Percentiles rank a stretch among this genome's conserved stretches.
Conservation (phyloP, 202 grass and related monocot genomes). For the Schoenoplectus triqueter region DNA sequence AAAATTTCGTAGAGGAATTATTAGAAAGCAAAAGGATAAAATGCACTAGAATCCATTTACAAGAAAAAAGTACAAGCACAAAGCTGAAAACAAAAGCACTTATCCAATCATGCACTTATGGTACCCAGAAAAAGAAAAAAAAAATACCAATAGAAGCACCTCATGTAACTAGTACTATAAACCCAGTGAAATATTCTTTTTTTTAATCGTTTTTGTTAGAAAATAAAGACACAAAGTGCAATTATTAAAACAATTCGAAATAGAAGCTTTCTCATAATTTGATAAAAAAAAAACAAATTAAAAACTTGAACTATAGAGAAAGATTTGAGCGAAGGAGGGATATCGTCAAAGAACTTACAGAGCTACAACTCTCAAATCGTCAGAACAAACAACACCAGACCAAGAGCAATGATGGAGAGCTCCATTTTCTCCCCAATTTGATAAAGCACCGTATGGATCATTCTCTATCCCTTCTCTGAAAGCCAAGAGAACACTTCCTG, state of each 20-base stretch:
- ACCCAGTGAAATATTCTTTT: no score
- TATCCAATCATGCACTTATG: neutral
- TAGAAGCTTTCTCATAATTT: neutral
- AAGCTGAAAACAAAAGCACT: neutral
- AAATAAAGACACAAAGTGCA: neutral
- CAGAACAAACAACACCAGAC: conserved; percentile 49
- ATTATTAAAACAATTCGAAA: neutral
- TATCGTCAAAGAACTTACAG: conserved; percentile 53
- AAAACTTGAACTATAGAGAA: conserved; percentile 1
- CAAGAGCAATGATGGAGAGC: conserved; percentile 44
- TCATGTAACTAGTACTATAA: neutral
- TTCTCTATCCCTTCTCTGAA: conserved; percentile 37
- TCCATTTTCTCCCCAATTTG: conserved; percentile 41
- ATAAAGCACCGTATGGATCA: conserved; percentile 41
- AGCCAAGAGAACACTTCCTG: conserved; percentile 46
- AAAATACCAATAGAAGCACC: neutral
- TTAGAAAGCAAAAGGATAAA: neutral
- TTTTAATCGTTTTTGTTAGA: neutral
- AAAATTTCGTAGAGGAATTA: neutral
- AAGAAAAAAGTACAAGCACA: neutral
- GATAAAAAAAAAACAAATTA: neutral
- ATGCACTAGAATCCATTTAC: neutral
- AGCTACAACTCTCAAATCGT: conserved; percentile 41
- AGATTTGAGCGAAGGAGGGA: conserved; percentile 12
- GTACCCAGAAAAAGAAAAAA: neutral